These are phyloP conservation scores for Debaryomyces robertsiae DNA, from an alignment of 1,139 yeast genomes.

Conservation along the genomic window DNA sequence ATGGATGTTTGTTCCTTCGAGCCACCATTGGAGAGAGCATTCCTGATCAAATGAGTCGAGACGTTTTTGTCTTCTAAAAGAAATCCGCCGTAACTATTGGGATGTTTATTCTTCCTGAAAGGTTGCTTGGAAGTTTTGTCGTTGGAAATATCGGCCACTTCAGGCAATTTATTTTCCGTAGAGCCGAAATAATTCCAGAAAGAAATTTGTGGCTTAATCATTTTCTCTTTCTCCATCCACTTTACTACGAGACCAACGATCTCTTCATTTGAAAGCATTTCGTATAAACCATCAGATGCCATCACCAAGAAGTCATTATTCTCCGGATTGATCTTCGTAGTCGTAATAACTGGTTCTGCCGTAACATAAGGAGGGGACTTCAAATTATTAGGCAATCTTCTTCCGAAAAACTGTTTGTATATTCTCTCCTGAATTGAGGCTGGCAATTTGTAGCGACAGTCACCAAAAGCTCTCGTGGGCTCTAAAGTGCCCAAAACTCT, in stretches of 20 bases:
- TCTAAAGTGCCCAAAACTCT: slow-evolving; percentile 93
- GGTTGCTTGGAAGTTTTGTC: slow-evolving; percentile 53
- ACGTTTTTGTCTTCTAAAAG: slow-evolving; percentile 81
- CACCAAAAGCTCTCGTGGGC: slow-evolving; percentile 97
- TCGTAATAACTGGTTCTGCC: slow-evolving; percentile 90
- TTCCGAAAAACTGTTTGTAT: slow-evolving; percentile 80
- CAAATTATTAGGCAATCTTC: slow-evolving; percentile 75
- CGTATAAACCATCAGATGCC: slow-evolving; percentile 95
- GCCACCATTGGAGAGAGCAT: slow-evolving; percentile 90
- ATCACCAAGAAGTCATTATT: slow-evolving; percentile 85
- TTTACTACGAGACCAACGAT: slow-evolving; percentile 89
- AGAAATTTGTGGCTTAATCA: slow-evolving; percentile 56
- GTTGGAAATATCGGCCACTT: slow-evolving; percentile 61
- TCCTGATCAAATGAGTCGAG: slow-evolving; percentile 89
- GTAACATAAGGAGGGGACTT: slow-evolving; percentile 96
- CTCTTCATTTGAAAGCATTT: slow-evolving; percentile 88
- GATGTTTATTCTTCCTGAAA: slow-evolving; percentile 42
- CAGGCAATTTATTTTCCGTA: slow-evolving; percentile 58
- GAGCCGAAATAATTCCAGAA: slow-evolving; percentile 52
- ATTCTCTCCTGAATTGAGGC: slow-evolving; percentile 71
- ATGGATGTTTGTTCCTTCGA: slow-evolving; percentile 84
- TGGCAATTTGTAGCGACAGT: slow-evolving; percentile 86
- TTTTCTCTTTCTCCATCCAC: slow-evolving; percentile 84
- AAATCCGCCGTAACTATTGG: slow-evolving; percentile 41
- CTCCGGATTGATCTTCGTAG: slow-evolving; percentile 71